phyloP scores from a whole-genome alignment of 1,284 basidiomycete species.

The Malassezia slooffiae region DNA sequence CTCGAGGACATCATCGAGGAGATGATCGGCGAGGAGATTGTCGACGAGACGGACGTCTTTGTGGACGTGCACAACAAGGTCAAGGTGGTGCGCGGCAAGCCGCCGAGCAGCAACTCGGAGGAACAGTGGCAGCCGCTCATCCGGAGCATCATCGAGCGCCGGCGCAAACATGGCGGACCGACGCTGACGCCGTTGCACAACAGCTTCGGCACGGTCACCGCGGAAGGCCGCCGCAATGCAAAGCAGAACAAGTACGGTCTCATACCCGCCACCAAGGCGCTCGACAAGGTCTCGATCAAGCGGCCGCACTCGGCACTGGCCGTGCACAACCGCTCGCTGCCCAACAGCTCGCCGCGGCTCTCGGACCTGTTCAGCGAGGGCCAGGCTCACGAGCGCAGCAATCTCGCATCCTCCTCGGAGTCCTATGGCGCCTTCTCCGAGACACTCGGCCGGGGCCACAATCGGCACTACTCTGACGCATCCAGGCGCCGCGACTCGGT shows the following conservation, averaged over 20 bases:
- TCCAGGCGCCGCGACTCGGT: constrained; percentile 14
- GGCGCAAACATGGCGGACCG: constrained; percentile 33
- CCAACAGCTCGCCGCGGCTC: constrained; percentile 9
- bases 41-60: constrained; percentile 45
- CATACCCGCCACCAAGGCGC: constrained; percentile 13
- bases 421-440: too few relatives aligned
- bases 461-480: constrained; percentile 16
- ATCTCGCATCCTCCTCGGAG: too few relatives aligned
- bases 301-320: constrained; percentile 15
- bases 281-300: constrained; percentile 39
- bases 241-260: constrained; percentile 23
- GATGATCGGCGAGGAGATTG: constrained; percentile 46
- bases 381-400: too few relatives aligned
- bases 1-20: constrained; percentile 56
- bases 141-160: constrained; percentile 44
- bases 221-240: too few relatives aligned
- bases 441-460: background rate
- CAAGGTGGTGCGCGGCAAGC: constrained; percentile 26
- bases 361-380: too few relatives aligned
- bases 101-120: constrained; percentile 7
- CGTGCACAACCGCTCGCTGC: constrained; percentile 10
- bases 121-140: constrained; percentile 40
- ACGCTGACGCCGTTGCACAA: constrained; percentile 29
- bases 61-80: constrained; percentile 42
- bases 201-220: constrained; percentile 28